Percentiles rank a stretch among this genome's conserved stretches.
These are phyloP conservation scores for Ceratobasidium sp. DNA, from an alignment of 1,284 basidiomycete species.

Conservation along the genomic window DNA sequence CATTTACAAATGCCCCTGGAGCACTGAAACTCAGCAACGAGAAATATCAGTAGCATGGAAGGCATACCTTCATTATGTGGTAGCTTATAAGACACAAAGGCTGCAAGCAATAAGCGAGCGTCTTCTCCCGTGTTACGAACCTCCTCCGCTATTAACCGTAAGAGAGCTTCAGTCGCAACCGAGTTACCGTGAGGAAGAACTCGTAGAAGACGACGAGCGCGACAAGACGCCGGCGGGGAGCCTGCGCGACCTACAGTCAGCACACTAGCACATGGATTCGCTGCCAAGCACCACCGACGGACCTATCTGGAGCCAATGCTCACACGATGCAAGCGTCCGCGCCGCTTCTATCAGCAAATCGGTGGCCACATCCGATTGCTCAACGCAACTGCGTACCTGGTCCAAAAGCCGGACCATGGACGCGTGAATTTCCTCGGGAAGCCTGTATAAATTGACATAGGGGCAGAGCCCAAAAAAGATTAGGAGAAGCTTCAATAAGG, in stretches of 20 bases:
- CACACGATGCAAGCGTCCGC: conserved; percentile 31
- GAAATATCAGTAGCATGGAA: background rate
- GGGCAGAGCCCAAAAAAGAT: conserved; percentile 14
- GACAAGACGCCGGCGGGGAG: conserved; percentile 5
- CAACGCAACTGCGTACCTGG: conserved; percentile 38
- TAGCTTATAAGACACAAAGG: conserved; percentile 17
- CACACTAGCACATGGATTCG: background rate
- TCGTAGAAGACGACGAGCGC: conserved; percentile 33
- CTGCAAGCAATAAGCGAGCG: conserved; percentile 30
- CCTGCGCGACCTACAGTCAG: conserved; percentile 12
- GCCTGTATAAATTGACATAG: conserved; percentile 16
- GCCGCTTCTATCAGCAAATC: conserved; percentile 43
- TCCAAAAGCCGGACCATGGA: conserved; percentile 30
- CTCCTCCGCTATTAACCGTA: conserved; percentile 36
- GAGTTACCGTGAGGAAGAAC: conserved; percentile 20
- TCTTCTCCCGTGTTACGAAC: conserved; percentile 31
- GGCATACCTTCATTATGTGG: conserved; percentile 29
- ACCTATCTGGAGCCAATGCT: conserved; percentile 41
- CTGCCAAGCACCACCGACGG: conserved; percentile 3
- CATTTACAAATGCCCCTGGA: background rate
- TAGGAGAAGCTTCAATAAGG: conserved; percentile 4
- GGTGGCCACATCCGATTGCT: conserved; percentile 20
- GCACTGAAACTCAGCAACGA: conserved; percentile 5
- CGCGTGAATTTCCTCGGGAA: conserved; percentile 29
- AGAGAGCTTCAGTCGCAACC: conserved; percentile 37